A percentile compares a stretch with the other conserved stretches of the same genome.
Evolutionary conservation across 768 basidiomycete genomes (phyloP).

Genomic region (Naganishia randhawae): DNA sequence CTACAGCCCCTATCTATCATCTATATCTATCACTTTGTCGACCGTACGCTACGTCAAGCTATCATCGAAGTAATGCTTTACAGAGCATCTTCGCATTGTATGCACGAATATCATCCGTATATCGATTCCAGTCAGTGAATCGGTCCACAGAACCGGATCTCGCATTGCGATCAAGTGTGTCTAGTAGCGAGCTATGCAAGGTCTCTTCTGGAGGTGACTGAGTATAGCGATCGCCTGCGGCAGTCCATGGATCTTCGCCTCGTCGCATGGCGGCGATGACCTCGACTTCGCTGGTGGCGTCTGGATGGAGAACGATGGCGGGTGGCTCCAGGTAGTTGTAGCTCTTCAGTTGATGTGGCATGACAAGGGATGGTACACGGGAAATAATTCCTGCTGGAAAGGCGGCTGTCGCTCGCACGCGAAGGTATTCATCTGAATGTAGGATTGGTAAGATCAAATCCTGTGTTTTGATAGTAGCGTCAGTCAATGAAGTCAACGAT

Average conservation of each 20-base stretch:
- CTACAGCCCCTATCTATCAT: too few relatives aligned
- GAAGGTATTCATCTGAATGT: background rate
- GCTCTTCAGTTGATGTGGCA: background rate
- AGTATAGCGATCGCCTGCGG: background rate
- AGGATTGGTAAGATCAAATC: conserved; percentile 6
- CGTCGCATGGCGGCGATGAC: conserved; percentile 6
- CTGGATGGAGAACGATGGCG: conserved; percentile 3
- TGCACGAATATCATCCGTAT: background rate
- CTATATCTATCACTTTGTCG: too few relatives aligned
- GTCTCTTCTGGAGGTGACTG: background rate
- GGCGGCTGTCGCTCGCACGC: conserved; percentile 3
- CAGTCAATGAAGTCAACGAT: background rate
- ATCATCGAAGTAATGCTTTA: background rate
- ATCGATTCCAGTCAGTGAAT: background rate
- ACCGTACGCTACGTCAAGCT: too few relatives aligned
- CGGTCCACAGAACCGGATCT: background rate
- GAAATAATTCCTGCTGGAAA: background rate
- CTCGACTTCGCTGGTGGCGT: background rate
- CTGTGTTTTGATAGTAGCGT: background rate
- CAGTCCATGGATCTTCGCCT: conserved; percentile 7
- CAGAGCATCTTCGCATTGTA: conserved; percentile 12
- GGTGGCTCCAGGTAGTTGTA: conserved; percentile 15
- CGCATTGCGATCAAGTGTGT: background rate
- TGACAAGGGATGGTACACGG: background rate
- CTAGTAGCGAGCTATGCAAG: background rate